Evolutionary conservation across 441 rosid species (phyloP), one percentile per base, ranked within the genome.

Genomic region (California macrophylla): DNA sequence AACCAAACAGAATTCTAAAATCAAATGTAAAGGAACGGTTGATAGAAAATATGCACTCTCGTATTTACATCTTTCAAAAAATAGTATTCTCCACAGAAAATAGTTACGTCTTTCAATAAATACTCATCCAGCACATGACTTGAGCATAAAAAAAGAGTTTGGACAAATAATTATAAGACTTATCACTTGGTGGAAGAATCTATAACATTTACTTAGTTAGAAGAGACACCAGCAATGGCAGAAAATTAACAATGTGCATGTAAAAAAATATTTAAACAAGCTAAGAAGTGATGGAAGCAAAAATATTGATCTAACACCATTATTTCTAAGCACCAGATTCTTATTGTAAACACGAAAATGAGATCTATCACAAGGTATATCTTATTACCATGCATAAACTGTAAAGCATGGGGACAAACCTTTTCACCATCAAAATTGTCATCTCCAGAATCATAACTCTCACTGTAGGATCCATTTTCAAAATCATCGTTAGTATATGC

Each of bases 401-500:
- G 67, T 65, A 66, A 71, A 69, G 69, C 58, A 72, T 26, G 76
- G 71, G 73, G 69, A 69, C 81, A 62, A 69, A 73, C 97, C 90
- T 82, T 81, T 69, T 80, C 76, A 23, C 77, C 82, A 54, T 81
- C 63, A 34, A 25, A 69, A 78, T 79, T 76, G 70, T 78, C 70
- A 54, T 81, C 83, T 29, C 34, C 83, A 21, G 88, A 85, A 60
- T 71, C 80, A 24, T 72, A 81, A 73, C 82, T 85, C 38, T 69
- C 83, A 68, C 77, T 80, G 72, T 79, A 70, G 58, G 87, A 82
- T 69, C 76, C 82, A 81, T 75, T 74, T 58, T 82, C 85, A 69
- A 72, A 60, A 71, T 88, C 89, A 68, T 85, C 91, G 68, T 89
- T 90, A 13, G 82, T 75, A 69, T 78, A 79, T 12, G 66, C 78